A percentile compares a stretch with the other conserved stretches of the same genome.
Evolutionary conservation across 2,329 filamentous ascomycete species (phyloP).

Genomic region (Pyricularia sp.): DNA sequence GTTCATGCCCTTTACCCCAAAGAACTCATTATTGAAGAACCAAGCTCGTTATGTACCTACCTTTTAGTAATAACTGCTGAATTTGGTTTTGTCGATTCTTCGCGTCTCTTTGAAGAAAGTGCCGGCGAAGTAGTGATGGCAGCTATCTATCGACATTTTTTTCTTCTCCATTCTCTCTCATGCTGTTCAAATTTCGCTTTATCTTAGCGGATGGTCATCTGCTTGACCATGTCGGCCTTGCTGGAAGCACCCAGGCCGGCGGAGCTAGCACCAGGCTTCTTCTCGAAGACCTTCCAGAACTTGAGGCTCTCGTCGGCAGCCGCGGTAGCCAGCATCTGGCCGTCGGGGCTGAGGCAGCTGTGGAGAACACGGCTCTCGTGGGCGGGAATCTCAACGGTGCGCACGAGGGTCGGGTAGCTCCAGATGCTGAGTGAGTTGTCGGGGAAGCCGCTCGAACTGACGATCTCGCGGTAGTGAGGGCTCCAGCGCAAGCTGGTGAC

Average conservation of each 20-base stretch:
- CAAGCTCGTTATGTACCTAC: constrained; percentile 33
- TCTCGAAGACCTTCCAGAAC: constrained; percentile 99
- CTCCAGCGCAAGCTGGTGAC: constrained; percentile 96
- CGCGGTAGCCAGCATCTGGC: constrained; percentile 94
- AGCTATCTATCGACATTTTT: background rate
- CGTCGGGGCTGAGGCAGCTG: constrained; percentile 93
- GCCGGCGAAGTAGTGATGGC: background rate
- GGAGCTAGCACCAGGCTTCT: constrained; percentile 72
- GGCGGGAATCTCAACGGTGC: constrained; percentile 95
- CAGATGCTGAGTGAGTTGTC: constrained; percentile 98
- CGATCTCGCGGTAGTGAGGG: constrained; percentile 94
- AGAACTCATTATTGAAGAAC: constrained; percentile 16
- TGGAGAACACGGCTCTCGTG: constrained; percentile 95
- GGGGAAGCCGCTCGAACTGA: constrained; percentile 96
- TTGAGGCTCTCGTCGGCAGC: constrained; percentile 95
- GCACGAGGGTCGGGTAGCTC: constrained; percentile 95
- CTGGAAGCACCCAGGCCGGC: constrained; percentile 57
- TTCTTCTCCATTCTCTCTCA: background rate
- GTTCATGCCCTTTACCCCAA: background rate
- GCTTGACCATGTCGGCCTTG: constrained; percentile 83
- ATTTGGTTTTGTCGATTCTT: constrained; percentile 18
- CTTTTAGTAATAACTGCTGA: constrained; percentile 10
- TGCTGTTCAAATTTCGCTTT: constrained; percentile 6
- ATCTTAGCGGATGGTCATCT: constrained; percentile 80
- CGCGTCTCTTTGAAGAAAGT: background rate